These are phyloP conservation scores for Thalassiosira livingstoniorum DNA, from an alignment of 352 stramenopile genomes.

Conservation along the genomic window DNA sequence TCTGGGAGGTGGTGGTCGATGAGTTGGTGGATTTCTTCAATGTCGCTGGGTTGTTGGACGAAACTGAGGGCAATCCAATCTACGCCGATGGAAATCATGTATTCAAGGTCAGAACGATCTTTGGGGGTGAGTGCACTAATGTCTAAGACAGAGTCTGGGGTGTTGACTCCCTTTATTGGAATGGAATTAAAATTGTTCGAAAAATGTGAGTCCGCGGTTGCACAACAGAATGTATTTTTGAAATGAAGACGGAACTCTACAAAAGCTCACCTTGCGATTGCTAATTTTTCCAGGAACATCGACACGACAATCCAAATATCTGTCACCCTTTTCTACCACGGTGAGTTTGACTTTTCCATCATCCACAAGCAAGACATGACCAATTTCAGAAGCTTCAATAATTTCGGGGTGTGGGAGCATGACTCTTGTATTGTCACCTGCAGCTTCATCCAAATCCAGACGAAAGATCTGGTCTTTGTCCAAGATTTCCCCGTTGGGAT, in stretches of 20 bases:
- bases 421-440: constrained; percentile 85
- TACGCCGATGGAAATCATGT: constrained; percentile 94
- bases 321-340: constrained; percentile 82
- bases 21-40: constrained; percentile 93
- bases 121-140: constrained; percentile 89
- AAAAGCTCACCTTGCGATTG: constrained; percentile 82
- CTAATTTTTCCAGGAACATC: constrained; percentile 87
- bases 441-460: constrained; percentile 87
- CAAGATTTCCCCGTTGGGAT: constrained; percentile 76
- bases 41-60: constrained; percentile 95
- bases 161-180: constrained; percentile 85
- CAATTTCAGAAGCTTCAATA: constrained; percentile 82
- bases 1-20: constrained; percentile 84
- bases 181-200: not conserved
- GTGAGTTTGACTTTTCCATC: constrained; percentile 90
- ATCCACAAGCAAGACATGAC: constrained; percentile 88
- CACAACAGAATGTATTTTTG: too few relatives aligned
- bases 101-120: constrained; percentile 90
- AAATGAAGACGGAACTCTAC: too few relatives aligned
- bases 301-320: constrained; percentile 86
- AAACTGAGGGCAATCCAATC: constrained; percentile 99
- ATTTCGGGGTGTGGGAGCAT: constrained; percentile 89
- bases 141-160: constrained; percentile 87
- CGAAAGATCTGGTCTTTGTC: constrained; percentile 84
- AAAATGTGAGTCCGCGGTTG: not conserved